Percentiles rank a stretch among this genome's conserved stretches.
These are phyloP conservation scores for Borovskyia barvae DNA, from an alignment of 208 protist species.

Conservation along the genomic window DNA sequence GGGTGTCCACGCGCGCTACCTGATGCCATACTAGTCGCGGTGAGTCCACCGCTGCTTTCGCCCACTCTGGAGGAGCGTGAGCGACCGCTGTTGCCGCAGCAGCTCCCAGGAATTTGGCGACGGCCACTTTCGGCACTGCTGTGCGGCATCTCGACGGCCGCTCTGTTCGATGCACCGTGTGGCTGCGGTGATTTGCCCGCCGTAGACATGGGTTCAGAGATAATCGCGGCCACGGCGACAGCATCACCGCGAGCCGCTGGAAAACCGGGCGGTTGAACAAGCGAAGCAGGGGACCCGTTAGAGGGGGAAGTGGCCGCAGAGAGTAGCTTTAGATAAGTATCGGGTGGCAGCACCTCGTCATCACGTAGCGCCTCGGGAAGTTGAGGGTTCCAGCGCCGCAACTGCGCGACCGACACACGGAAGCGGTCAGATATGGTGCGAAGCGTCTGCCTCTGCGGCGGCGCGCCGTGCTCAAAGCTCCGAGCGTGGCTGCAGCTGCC, in stretches of 20 bases:
- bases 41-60: neutral
- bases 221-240: too few relatives aligned
- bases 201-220: too few relatives aligned
- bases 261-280: too few relatives aligned
- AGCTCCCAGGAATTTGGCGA: neutral
- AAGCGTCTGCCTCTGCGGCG: neutral
- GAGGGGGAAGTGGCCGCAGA: too few relatives aligned
- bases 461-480: neutral
- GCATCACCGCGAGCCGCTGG: too few relatives aligned
- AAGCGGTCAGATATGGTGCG: slow-evolving; percentile 20
- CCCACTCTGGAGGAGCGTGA: neutral
- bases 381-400: slow-evolving; percentile 57
- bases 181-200: too few relatives aligned
- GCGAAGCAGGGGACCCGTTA: too few relatives aligned
- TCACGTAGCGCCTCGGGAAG: slow-evolving; percentile 20
- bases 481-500: neutral
- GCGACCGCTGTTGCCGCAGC: neutral
- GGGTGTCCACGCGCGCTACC: neutral
- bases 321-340: slow-evolving; percentile 59
- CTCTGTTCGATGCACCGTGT: too few relatives aligned
- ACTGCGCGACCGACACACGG: slow-evolving; percentile 21
- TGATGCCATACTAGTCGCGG: neutral
- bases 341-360: slow-evolving; percentile 29
- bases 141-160: too few relatives aligned
- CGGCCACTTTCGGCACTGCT: too few relatives aligned